phyloP scores from a whole-genome alignment of 2,329 filamentous ascomycete genomes.

The Metarhizium guizhouense region DNA sequence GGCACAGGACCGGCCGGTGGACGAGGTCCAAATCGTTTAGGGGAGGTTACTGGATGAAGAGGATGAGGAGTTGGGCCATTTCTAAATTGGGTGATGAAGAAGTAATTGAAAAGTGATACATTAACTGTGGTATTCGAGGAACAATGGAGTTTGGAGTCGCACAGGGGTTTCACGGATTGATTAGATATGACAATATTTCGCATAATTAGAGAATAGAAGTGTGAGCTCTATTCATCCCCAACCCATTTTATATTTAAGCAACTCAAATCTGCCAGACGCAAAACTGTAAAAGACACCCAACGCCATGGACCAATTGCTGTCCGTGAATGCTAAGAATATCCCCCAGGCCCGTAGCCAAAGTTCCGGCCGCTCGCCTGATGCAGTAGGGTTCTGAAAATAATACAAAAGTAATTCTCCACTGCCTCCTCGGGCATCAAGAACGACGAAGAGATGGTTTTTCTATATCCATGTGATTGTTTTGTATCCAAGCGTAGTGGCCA shows the following conservation, averaged over 20 bases:
- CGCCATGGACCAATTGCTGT: slow-evolving; percentile 11
- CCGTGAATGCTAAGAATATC: slow-evolving; percentile 12
- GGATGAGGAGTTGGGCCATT: slow-evolving; percentile 19
- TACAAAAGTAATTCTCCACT: slow-evolving; percentile 8
- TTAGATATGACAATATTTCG: background rate
- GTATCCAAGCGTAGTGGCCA: slow-evolving; percentile 5
- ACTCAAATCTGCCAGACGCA: background rate
- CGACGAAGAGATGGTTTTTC: background rate
- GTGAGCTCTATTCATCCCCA: background rate
- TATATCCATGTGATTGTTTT: slow-evolving; percentile 3
- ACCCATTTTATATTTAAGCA: background rate
- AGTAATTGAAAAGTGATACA: background rate
- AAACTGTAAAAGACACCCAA: slow-evolving; percentile 6
- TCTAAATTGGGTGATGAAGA: background rate
- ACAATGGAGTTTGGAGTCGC: background rate
- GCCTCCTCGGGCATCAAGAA: background rate
- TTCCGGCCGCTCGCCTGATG: slow-evolving; percentile 8
- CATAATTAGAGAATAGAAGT: background rate
- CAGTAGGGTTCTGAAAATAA: slow-evolving; percentile 8
- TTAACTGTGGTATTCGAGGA: background rate
- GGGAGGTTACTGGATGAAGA: slow-evolving; percentile 61
- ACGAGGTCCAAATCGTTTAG: slow-evolving; percentile 72
- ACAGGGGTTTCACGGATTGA: background rate
- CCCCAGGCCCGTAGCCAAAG: slow-evolving; percentile 10
- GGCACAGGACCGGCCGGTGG: slow-evolving; percentile 67